Conservation (phyloP, 2,329 filamentous ascomycete genomes). For the Grosmannia serpens region DNA sequence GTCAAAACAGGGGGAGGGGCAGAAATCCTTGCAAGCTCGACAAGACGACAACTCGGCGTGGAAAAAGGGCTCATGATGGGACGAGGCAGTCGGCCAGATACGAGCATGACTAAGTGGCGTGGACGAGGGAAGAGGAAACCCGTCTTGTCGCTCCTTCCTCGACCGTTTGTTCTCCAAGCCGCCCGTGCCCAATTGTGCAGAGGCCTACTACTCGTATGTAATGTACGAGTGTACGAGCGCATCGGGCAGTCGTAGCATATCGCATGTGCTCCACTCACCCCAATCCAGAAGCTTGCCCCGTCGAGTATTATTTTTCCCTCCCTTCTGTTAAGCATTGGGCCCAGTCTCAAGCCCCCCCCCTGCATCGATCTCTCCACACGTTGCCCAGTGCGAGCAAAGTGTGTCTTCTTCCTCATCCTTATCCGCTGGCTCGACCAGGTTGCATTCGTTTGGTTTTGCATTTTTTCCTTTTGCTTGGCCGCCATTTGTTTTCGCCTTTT, state of each 20-base stretch:
- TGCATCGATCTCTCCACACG: constrained; percentile 3
- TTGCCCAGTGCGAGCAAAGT: not conserved
- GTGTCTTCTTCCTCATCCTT: not conserved
- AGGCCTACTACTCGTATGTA: no score
- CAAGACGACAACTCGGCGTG: not conserved
- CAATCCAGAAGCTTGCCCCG: not conserved
- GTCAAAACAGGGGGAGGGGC: not conserved
- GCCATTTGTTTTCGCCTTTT: not conserved
- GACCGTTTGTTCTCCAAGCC: not conserved
- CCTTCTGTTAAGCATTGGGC: not conserved
- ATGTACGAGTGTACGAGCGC: no score
- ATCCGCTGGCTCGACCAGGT: not conserved
- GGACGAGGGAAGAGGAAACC: not conserved
- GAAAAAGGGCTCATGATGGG: not conserved
- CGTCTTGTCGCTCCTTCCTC: not conserved
- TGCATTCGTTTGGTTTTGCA: not conserved
- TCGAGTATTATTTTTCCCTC: not conserved
- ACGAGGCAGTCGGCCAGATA: not conserved
- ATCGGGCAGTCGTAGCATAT: not conserved
- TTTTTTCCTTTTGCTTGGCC: not conserved
- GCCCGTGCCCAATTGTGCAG: no score
- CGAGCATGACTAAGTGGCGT: no score
- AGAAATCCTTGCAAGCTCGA: not conserved
- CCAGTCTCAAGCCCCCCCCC: not conserved
- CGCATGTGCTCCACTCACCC: not conserved